These are phyloP conservation scores for Aspergillus thermomutatus DNA, from an alignment of 2,329 filamentous ascomycete species.

Conservation along the genomic window DNA sequence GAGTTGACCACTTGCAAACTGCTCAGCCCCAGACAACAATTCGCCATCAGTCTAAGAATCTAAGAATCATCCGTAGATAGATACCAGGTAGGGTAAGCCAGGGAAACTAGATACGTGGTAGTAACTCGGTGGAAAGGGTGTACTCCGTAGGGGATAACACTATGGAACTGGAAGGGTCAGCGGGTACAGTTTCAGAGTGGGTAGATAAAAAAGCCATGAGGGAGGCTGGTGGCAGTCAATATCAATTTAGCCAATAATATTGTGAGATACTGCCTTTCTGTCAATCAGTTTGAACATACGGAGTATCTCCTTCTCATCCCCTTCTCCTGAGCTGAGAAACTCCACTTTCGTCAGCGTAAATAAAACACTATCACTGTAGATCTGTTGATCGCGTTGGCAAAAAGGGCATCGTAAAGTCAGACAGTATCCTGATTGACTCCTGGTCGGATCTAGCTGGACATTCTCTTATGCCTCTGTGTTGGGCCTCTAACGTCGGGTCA, in stretches of 20 bases:
- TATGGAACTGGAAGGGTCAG: too few relatives aligned
- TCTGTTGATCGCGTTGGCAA: background rate
- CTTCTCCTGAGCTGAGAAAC: background rate
- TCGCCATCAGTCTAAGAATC: too few relatives aligned
- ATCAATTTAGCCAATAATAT: background rate
- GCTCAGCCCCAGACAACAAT: too few relatives aligned
- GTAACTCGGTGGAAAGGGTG: too few relatives aligned
- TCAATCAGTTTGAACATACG: too few relatives aligned
- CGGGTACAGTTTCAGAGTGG: background rate
- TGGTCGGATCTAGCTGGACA: background rate
- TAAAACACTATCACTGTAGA: background rate
- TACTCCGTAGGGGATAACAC: too few relatives aligned
- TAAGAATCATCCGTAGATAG: too few relatives aligned
- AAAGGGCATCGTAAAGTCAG: too few relatives aligned
- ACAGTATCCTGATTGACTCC: background rate
- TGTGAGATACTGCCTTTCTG: background rate
- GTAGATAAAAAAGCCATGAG: background rate
- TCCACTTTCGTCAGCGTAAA: background rate
- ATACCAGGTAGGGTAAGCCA: background rate
- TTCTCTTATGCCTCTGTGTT: background rate
- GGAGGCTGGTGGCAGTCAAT: too few relatives aligned
- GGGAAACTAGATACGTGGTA: too few relatives aligned
- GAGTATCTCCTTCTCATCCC: too few relatives aligned
- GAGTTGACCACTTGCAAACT: too few relatives aligned
- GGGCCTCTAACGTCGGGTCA: background rate